These are phyloP conservation scores for Daldinia childiae DNA, from an alignment of 495 filamentous ascomycete genomes.

Conservation along the genomic window DNA sequence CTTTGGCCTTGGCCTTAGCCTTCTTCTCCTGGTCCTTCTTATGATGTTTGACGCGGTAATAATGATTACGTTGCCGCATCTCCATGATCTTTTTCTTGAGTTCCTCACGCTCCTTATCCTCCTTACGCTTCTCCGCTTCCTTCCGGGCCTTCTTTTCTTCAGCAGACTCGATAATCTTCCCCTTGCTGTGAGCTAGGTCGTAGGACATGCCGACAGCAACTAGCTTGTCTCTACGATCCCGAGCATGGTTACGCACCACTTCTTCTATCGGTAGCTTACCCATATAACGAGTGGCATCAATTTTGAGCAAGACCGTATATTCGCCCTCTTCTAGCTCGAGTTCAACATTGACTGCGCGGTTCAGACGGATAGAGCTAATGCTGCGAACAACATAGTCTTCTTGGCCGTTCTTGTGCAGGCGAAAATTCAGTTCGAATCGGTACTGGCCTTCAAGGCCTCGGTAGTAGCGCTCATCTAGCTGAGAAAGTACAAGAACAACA, in stretches of 20 bases:
- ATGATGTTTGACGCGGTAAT: constrained; percentile 44
- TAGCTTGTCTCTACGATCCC: constrained; percentile 77
- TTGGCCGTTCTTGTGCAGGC: constrained; percentile 81
- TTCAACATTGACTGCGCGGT: constrained; percentile 82
- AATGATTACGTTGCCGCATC: constrained; percentile 45
- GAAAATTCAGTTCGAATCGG: constrained; percentile 78
- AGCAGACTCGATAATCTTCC: constrained; percentile 70
- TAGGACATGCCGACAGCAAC: constrained; percentile 83
- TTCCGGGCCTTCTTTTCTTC: constrained; percentile 65
- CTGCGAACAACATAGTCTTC: constrained; percentile 87
- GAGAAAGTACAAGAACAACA: constrained; percentile 81
- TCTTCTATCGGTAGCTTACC: constrained; percentile 68
- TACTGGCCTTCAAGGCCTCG: constrained; percentile 85
- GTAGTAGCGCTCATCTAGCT: constrained; percentile 90
- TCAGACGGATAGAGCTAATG: constrained; percentile 73
- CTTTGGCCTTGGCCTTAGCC: constrained; percentile 50
- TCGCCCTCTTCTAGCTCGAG: constrained; percentile 82
- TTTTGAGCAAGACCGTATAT: constrained; percentile 81
- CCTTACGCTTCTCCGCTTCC: constrained; percentile 50
- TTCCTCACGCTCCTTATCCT: constrained; percentile 64
- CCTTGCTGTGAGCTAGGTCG: constrained; percentile 85
- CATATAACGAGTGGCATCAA: constrained; percentile 71
- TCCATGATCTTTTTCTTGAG: constrained; percentile 60
- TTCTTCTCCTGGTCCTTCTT: constrained; percentile 45
- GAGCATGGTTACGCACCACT: constrained; percentile 70